Evolutionary conservation across 495 filamentous ascomycete genomes (phyloP), one percentile per base, ranked within the genome.

Genomic region (Podospora pseudoanserina): DNA sequence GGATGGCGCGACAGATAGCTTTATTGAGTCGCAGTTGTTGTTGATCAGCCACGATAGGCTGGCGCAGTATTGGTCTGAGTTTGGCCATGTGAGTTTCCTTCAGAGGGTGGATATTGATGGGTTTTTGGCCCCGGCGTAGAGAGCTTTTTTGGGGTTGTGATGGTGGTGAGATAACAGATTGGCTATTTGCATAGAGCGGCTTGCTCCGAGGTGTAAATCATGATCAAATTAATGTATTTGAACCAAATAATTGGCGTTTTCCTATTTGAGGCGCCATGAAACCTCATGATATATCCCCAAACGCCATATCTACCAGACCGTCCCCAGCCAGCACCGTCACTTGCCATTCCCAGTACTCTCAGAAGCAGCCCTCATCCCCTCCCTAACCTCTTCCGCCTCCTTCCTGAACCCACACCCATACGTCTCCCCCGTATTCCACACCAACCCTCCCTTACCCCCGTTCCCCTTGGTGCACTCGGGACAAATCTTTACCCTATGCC

Each of bases 81-180:
- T 93, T 79, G 89, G 89, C 0, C 91, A 94, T 70, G 90, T 97
- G 67, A 93, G 87, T 53, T 94, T 87, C 73, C 95, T 89, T 72
- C 83, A 89, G 65, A 85, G 94, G 63, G 88, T 97, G 27, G 83
- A 97, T 73, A 87, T 96, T 68, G 90, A 94, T 64, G 65, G 78
- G 64, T 84, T 86, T 13, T 68, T 85, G 19, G 28, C 54, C 11
- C 72, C 70, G 4, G 30, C 44, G 58, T 69, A 57, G 65, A 23
- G 23, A 23, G 23, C 23, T 23, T 23, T 23, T 23, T 23, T 1
- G 23, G 23, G 23, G 23, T 23, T 23, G 23, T 23, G 23, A 23
- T 23, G 23, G 23, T 23, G 23, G 23, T 23, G 23, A 23, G 23
- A 23, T 23, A 1, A 23, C 23, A 23, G 23, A 23, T 23, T 23